Conservation (phyloP, 331 rosid species). For the Pyrus hybrid region DNA sequence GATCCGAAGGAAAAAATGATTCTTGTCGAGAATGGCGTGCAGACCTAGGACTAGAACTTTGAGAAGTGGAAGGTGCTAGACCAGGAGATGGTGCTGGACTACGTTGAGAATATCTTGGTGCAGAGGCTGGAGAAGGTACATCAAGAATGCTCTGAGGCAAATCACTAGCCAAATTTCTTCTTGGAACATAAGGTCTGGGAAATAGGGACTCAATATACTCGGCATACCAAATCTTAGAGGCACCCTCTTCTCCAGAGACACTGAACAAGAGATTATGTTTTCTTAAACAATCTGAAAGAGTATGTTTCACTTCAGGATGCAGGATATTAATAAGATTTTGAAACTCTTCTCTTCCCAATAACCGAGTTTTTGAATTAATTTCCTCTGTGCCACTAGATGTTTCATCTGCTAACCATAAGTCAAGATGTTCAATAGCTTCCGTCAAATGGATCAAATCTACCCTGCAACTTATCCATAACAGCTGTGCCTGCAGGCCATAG, state of each 20-base stretch:
- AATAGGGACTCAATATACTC: conserved; percentile 25
- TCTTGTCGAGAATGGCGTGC: background rate
- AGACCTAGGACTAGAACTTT: conserved; percentile 7
- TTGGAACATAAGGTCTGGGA: conserved; percentile 27
- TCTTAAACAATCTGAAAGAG: conserved; percentile 56
- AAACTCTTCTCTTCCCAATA: conserved; percentile 32
- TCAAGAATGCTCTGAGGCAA: conserved; percentile 20
- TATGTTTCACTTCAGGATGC: conserved; percentile 46
- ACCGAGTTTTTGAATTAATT: conserved; percentile 23
- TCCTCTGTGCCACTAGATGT: conserved; percentile 17
- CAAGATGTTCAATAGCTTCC: conserved; percentile 32
- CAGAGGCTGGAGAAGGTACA: conserved; percentile 17
- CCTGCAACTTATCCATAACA: conserved; percentile 54
- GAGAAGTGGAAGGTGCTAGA: conserved; percentile 16
- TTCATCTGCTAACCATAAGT: conserved; percentile 35
- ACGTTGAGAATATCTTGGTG: conserved; percentile 25
- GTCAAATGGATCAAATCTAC: conserved; percentile 46
- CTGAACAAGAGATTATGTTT: conserved; percentile 23
- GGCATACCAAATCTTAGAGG: conserved; percentile 39
- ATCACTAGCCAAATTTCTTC: conserved; percentile 50
- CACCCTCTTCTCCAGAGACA: conserved; percentile 41
- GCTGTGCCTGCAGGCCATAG: conserved; percentile 54
- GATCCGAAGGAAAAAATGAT: conserved; percentile 3
- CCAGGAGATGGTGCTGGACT: conserved; percentile 22
- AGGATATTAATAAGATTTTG: conserved; percentile 31